Evolutionary conservation across 805 yeast genomes (phyloP).

Genomic region (Metschnikowia peoriensis): DNA sequence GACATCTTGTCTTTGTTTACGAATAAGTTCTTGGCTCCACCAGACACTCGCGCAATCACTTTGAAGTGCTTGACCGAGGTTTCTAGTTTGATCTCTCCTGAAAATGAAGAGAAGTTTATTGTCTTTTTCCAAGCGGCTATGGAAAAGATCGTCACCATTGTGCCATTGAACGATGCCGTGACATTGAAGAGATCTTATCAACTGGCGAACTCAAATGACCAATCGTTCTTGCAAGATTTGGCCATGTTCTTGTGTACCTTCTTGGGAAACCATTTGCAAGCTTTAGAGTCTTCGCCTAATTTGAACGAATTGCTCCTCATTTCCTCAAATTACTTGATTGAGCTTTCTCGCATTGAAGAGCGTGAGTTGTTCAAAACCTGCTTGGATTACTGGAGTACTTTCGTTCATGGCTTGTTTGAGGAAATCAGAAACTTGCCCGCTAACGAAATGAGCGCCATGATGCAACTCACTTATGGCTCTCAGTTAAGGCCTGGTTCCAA

Average conservation of each 20-base stretch:
- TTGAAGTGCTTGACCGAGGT: slow-evolving; percentile 93
- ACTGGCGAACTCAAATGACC: slow-evolving; percentile 77
- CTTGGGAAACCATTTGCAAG: slow-evolving; percentile 65
- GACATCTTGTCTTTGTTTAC: slow-evolving; percentile 70
- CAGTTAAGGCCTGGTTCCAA: slow-evolving; percentile 47
- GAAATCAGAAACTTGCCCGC: slow-evolving; percentile 83
- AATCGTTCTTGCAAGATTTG: slow-evolving; percentile 90
- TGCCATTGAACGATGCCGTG: slow-evolving; percentile 59
- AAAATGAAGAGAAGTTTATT: slow-evolving; percentile 55
- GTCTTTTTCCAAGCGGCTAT: slow-evolving; percentile 69
- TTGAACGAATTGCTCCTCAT: slow-evolving; percentile 59
- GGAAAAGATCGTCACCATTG: slow-evolving; percentile 63
- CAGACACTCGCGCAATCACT: slow-evolving; percentile 78
- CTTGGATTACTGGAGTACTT: slow-evolving; percentile 88
- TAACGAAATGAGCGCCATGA: slow-evolving; percentile 68
- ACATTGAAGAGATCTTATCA: slow-evolving; percentile 72
- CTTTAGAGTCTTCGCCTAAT: slow-evolving; percentile 55
- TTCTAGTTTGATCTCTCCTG: slow-evolving; percentile 61
- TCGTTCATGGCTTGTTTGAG: slow-evolving; percentile 77
- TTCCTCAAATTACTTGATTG: slow-evolving; percentile 78
- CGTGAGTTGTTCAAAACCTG: slow-evolving; percentile 94
- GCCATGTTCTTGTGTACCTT: slow-evolving; percentile 91
- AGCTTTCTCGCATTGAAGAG: slow-evolving; percentile 87
- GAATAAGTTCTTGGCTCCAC: slow-evolving; percentile 71
- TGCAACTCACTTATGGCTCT: slow-evolving; percentile 57